phyloP scores from a whole-genome alignment of 306 rosid species.

The Inga oerstediana region DNA sequence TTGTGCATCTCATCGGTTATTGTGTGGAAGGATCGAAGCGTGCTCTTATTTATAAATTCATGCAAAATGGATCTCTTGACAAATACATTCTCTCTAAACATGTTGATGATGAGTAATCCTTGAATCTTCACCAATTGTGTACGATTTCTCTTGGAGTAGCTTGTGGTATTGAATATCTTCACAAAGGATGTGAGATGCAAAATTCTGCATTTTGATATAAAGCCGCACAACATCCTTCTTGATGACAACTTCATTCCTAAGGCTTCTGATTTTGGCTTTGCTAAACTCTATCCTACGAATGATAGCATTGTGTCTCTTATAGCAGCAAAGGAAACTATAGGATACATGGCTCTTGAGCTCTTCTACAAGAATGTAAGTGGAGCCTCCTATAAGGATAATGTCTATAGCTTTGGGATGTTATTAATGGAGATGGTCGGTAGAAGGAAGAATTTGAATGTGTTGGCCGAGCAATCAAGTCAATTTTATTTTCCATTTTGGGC shows the following conservation, averaged over 20 bases:
- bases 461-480: slow-evolving; percentile 25
- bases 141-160: slow-evolving; percentile 33
- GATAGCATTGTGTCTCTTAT: slow-evolving; percentile 33
- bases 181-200: neutral
- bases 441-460: neutral
- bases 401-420: neutral
- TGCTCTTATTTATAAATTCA: slow-evolving; percentile 28
- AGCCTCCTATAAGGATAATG: neutral
- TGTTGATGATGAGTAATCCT: neutral
- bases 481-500: slow-evolving; percentile 36
- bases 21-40: neutral
- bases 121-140: neutral
- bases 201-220: slow-evolving; percentile 15
- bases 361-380: neutral
- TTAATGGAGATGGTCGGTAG: neutral
- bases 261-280: slow-evolving; percentile 39
- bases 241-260: slow-evolving; percentile 25
- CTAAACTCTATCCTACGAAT: slow-evolving; percentile 6
- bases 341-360: neutral
- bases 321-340: neutral
- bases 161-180: slow-evolving; percentile 7
- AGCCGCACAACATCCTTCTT: slow-evolving; percentile 21
- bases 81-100: neutral
- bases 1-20: slow-evolving; percentile 18
- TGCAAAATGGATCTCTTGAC: slow-evolving; percentile 28